Evolutionary conservation across 306 rosid species (phyloP), one percentile per base, ranked within the genome.

Genomic region (Vicia sativa): DNA sequence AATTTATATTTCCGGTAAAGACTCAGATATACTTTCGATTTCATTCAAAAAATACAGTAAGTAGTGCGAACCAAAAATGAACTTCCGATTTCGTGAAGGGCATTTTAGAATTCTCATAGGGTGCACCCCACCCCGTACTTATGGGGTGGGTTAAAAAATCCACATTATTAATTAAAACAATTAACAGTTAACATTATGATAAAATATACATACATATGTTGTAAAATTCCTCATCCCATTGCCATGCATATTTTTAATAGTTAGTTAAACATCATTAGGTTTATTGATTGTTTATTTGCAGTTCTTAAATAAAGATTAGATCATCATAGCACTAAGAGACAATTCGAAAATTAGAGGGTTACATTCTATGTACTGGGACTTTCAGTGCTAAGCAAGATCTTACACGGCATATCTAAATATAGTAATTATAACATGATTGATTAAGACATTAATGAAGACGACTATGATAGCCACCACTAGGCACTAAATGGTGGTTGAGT

Each of bases 321-420:
- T 49, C 13, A 49, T 49, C 19, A 45, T 0, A 45, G 50, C 50
- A n/a, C 50, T 45, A 45, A 45, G 9, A 9, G 56, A 50, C 28
- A 31, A 65, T 46, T 45, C 5, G 11, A 29, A 46, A 15, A 15
- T 3, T 31, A 48, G 29, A 26, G 26, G 31, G 44, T 65, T 16
- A 5, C 29, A 16, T 15, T 65, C 31, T 10, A 52, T 52, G 53
- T 46, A 46, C 6, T 11, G 26, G 11, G 5, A 15, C 31, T n/a
- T 29, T 21, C 6, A 11, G 43, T 45, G 44, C 31, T 43, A 48
- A 65, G 18, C 60, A 66, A 48, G 31, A 66, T 34, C 71, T 49
- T 48, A 26, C 44, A 31, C 25, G 34, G 16, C 10, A 55, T 55
- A 62, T 62, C 49, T 18, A 38, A 62, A 62, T 18, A 39, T 38